A percentile compares a stretch with the other conserved stretches of the same genome.
These are phyloP conservation scores for Schizopora paradoxa DNA, from an alignment of 1,284 basidiomycete genomes.

Conservation along the genomic window DNA sequence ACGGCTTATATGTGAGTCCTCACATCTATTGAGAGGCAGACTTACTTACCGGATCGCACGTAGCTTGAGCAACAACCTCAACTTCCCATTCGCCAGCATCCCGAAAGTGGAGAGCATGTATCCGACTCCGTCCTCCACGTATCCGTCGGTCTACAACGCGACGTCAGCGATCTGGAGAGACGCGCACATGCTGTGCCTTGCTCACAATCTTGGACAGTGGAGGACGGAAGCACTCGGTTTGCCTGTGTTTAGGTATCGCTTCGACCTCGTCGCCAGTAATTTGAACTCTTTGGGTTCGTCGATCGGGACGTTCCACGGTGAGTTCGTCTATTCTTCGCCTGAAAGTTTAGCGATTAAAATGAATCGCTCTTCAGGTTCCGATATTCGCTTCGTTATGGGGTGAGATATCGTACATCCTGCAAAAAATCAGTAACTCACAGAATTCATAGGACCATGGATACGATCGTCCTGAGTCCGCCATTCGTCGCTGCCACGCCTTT, in stretches of 20 bases:
- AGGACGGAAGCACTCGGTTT: conserved; percentile 31
- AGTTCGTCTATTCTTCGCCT: conserved; percentile 2
- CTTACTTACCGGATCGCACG: neutral
- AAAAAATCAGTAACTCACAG: conserved; percentile 13
- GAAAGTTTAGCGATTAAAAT: neutral
- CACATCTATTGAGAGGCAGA: neutral
- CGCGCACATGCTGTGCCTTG: conserved; percentile 42
- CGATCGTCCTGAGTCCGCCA: conserved; percentile 23
- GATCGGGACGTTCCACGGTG: conserved; percentile 39
- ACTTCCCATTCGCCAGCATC: conserved; percentile 32
- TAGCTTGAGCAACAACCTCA: conserved; percentile 39
- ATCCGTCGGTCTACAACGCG: conserved; percentile 28
- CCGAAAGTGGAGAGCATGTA: conserved; percentile 25
- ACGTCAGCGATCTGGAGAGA: conserved; percentile 38
- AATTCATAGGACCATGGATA: conserved; percentile 17
- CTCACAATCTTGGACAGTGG: conserved; percentile 35
- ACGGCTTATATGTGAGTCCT: conserved; percentile 31
- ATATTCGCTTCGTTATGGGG: conserved; percentile 42
- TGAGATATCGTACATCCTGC: conserved; percentile 1
- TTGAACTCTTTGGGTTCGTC: conserved; percentile 36
- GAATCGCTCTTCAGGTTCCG: conserved; percentile 20
- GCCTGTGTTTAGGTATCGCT: conserved; percentile 40
- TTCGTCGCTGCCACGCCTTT: conserved; percentile 33
- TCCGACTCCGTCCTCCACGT: conserved; percentile 25
- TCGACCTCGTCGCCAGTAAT: conserved; percentile 38